Conservation (phyloP, 129 eudicot species). For the Flaveria sonorensis region DNA sequence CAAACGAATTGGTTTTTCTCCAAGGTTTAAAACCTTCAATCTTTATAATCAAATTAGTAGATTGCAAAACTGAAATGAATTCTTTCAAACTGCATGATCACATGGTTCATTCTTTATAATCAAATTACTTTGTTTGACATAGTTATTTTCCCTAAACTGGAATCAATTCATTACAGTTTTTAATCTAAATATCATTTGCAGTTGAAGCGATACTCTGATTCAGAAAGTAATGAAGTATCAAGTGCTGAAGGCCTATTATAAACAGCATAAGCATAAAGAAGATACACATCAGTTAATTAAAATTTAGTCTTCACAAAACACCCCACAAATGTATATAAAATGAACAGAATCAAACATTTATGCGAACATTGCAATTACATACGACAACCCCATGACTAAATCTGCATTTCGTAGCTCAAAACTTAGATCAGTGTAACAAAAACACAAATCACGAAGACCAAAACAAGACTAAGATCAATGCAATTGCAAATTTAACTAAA, state of each 20-base stretch:
- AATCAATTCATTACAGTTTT: constrained; percentile 34
- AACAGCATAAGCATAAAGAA: too few relatives aligned
- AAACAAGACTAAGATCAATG: not conserved
- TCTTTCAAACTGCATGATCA: constrained; percentile 1
- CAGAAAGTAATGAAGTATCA: too few relatives aligned
- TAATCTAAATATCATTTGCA: not conserved
- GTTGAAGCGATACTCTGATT: not conserved
- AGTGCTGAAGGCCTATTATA: too few relatives aligned
- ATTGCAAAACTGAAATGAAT: not conserved
- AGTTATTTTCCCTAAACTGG: constrained; percentile 39
- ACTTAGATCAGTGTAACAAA: not conserved
- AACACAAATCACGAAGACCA: not conserved
- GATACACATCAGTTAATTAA: too few relatives aligned
- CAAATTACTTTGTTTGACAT: not conserved
- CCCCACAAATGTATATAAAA: not conserved
- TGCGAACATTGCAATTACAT: not conserved
- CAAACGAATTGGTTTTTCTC: not conserved
- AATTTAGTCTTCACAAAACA: too few relatives aligned
- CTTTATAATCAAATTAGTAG: constrained; percentile 47
- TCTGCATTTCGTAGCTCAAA: not conserved
- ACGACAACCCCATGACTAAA: not conserved
- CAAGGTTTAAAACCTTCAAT: not conserved
- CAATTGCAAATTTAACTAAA: not conserved
- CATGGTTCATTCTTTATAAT: not conserved
- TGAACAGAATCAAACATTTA: not conserved